Conservation (phyloP, 495 filamentous ascomycete genomes). For the Penicillium verhagenii region DNA sequence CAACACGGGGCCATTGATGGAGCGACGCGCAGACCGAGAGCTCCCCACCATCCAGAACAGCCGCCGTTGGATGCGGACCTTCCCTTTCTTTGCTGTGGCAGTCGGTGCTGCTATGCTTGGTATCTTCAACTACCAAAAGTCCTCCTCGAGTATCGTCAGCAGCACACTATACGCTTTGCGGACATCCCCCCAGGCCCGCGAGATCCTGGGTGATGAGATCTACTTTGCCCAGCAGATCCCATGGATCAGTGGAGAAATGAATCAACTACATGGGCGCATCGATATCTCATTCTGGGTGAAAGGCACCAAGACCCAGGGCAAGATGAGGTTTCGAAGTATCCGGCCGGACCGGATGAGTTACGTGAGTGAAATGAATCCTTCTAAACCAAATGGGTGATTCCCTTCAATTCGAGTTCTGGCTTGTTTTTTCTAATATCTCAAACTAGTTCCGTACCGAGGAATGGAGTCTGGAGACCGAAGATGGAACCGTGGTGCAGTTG, state of each 20-base stretch:
- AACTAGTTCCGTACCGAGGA: slow-evolving; percentile 67
- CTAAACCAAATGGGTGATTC: not conserved
- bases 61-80: slow-evolving; percentile 49
- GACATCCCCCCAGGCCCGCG: slow-evolving; percentile 69
- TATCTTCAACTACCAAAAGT: slow-evolving; percentile 99
- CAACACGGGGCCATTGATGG: slow-evolving; percentile 68
- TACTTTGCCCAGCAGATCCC: slow-evolving; percentile 86
- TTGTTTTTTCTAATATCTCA: not conserved
- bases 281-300: slow-evolving; percentile 86
- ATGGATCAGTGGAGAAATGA: slow-evolving; percentile 91
- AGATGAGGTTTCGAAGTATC: slow-evolving; percentile 78
- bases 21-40: slow-evolving; percentile 76
- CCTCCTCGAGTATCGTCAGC: slow-evolving; percentile 74
- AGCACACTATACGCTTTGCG: slow-evolving; percentile 89
- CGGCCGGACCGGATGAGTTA: slow-evolving; percentile 70
- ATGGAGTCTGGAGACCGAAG: slow-evolving; percentile 71
- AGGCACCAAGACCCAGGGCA: slow-evolving; percentile 67
- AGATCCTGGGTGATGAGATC: slow-evolving; percentile 83
- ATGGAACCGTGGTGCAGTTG: slow-evolving; percentile 64
- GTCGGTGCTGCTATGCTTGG: slow-evolving; percentile 67
- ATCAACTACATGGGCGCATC: slow-evolving; percentile 90
- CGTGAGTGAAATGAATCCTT: slow-evolving; percentile 44
- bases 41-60: slow-evolving; percentile 53
- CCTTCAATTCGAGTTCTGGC: not conserved
- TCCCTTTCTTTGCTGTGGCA: slow-evolving; percentile 58